phyloP scores from a whole-genome alignment of 2,329 filamentous ascomycete species.

The Alternaria viburni region DNA sequence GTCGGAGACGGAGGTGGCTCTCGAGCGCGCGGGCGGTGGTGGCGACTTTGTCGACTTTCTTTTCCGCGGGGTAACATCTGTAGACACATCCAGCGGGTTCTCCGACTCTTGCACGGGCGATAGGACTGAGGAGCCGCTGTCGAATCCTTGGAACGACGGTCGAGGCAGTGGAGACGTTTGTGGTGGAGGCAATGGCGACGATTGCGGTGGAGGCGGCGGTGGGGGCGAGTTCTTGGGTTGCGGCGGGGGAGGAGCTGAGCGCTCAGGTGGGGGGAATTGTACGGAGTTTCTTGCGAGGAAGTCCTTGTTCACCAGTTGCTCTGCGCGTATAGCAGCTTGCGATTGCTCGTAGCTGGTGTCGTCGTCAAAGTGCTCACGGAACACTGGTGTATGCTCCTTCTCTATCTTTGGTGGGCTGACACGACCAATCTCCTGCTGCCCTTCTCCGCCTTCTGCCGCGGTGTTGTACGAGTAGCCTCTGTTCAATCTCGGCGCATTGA shows the following conservation, averaged over 20 bases:
- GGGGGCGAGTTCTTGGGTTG: slow-evolving; percentile 24
- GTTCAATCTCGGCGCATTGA: slow-evolving; percentile 64
- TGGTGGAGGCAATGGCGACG: slow-evolving; percentile 13
- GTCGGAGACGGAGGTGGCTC: slow-evolving; percentile 47
- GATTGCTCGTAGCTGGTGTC: slow-evolving; percentile 50
- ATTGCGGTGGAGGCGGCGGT: slow-evolving; percentile 6
- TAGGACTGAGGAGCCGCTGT: slow-evolving; percentile 33
- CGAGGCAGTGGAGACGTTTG: slow-evolving; percentile 16
- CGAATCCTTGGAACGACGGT: slow-evolving; percentile 24
- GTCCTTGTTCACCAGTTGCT: slow-evolving; percentile 55
- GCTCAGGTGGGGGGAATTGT: slow-evolving; percentile 36
- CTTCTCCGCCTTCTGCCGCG: slow-evolving; percentile 29
- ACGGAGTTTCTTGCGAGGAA: slow-evolving; percentile 54
- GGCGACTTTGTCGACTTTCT: slow-evolving; percentile 46
- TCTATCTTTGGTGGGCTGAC: slow-evolving; percentile 46
- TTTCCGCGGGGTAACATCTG: slow-evolving; percentile 38
- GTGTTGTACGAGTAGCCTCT: slow-evolving; percentile 49
- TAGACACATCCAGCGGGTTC: slow-evolving; percentile 30
- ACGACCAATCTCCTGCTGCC: slow-evolving; percentile 28
- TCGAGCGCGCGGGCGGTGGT: slow-evolving; percentile 42
- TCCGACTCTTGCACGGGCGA: slow-evolving; percentile 45
- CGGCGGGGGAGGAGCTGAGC: slow-evolving; percentile 22
- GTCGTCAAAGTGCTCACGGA: slow-evolving; percentile 67
- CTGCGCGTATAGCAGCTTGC: slow-evolving; percentile 54
- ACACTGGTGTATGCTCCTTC: slow-evolving; percentile 62